Evolutionary conservation across 805 yeast species (phyloP).

Genomic region (Hanseniaspora pseudoguilliermondii): DNA sequence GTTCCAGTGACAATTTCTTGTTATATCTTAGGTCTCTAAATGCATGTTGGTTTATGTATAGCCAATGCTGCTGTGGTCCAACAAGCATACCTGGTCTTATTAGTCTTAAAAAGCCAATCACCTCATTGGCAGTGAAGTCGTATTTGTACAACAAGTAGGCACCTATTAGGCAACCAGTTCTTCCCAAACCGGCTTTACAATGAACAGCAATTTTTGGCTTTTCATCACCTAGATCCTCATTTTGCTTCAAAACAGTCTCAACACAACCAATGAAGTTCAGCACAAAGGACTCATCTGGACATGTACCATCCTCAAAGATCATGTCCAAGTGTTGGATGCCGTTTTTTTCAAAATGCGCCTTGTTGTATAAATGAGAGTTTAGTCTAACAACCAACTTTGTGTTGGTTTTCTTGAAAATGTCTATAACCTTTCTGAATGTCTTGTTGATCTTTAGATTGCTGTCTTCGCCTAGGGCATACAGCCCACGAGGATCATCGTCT

Average conservation of each 20-base stretch:
- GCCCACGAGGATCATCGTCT: slow-evolving; percentile 15
- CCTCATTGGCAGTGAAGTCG: slow-evolving; percentile 93
- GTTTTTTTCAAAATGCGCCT: slow-evolving; percentile 64
- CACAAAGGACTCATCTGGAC: slow-evolving; percentile 89
- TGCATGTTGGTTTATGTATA: slow-evolving; percentile 87
- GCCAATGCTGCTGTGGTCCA: slow-evolving; percentile 99
- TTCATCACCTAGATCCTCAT: slow-evolving; percentile 8
- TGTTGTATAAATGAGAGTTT: slow-evolving; percentile 83
- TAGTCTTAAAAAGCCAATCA: slow-evolving; percentile 92
- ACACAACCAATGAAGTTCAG: slow-evolving; percentile 90
- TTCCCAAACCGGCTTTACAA: slow-evolving; percentile 94
- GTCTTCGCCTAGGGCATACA: slow-evolving; percentile 14
- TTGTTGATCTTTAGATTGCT: slow-evolving; percentile 38
- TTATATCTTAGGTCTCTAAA: slow-evolving; percentile 94
- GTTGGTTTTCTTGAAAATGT: slow-evolving; percentile 55
- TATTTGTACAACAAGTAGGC: slow-evolving; percentile 93
- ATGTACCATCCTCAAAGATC: slow-evolving; percentile 96
- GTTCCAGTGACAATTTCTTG: slow-evolving; percentile 60
- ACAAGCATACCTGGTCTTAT: slow-evolving; percentile 99
- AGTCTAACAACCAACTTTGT: slow-evolving; percentile 85
- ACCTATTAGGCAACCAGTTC: slow-evolving; percentile 96
- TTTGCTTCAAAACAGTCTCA: slow-evolving; percentile 53
- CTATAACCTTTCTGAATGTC: slow-evolving; percentile 69
- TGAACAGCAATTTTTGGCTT: slow-evolving; percentile 79
- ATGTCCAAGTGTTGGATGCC: slow-evolving; percentile 86